Percentiles rank a stretch among this genome's conserved stretches.
Evolutionary conservation across 495 filamentous ascomycete genomes (phyloP).

Genomic region (Hypomontagnella monticulosa): DNA sequence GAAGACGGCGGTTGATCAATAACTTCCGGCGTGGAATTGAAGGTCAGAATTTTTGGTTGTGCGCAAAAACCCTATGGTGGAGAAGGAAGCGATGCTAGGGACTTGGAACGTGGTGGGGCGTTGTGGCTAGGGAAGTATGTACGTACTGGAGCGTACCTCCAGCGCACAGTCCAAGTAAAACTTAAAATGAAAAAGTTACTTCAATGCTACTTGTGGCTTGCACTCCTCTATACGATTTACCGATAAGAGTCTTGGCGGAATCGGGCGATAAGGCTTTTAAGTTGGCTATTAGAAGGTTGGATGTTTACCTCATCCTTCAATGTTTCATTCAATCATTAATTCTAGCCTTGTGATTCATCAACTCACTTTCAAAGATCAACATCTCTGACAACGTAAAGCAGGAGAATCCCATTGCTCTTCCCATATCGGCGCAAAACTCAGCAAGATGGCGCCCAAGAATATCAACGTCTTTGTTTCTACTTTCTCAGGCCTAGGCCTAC

Average conservation of each 20-base stretch:
- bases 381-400: background rate
- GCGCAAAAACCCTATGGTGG: slow-evolving; percentile 50
- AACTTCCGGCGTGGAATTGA: slow-evolving; percentile 46
- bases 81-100: slow-evolving; percentile 40
- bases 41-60: slow-evolving; percentile 49
- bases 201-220: too few relatives aligned
- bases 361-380: background rate
- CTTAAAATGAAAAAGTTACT: too few relatives aligned
- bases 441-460: slow-evolving; percentile 56
- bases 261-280: background rate
- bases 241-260: slow-evolving; percentile 1
- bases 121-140: slow-evolving; percentile 41
- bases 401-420: background rate
- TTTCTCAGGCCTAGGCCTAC: slow-evolving; percentile 83
- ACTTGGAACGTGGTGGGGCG: slow-evolving; percentile 28
- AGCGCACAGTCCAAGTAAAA: too few relatives aligned
- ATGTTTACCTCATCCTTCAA: too few relatives aligned
- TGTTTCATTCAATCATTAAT: too few relatives aligned
- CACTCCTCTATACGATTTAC: background rate
- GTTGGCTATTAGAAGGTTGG: too few relatives aligned
- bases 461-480: slow-evolving; percentile 86
- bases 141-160: background rate
- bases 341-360: too few relatives aligned
- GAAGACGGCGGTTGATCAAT: slow-evolving; percentile 42
- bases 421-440: background rate